A percentile compares a stretch with the other conserved stretches of the same genome.
Evolutionary conservation across 2,329 filamentous ascomycete genomes (phyloP).

Genomic region (Nemania serpens): DNA sequence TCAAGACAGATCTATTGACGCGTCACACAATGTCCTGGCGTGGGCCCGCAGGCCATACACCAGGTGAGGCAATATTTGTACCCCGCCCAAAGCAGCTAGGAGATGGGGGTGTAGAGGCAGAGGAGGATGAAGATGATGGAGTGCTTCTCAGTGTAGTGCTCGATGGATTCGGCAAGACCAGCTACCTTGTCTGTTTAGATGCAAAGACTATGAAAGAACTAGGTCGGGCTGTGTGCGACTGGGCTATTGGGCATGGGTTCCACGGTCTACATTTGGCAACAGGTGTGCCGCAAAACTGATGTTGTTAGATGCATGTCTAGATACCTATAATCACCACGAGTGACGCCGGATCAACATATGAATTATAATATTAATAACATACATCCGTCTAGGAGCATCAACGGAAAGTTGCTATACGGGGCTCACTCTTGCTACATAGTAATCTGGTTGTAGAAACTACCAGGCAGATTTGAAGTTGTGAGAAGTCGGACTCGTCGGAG

Average conservation of each 20-base stretch:
- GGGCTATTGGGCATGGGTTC: slow-evolving; percentile 66
- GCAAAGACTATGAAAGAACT: slow-evolving; percentile 66
- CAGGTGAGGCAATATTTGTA: slow-evolving; percentile 72
- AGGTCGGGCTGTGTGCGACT: slow-evolving; percentile 65
- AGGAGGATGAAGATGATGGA: slow-evolving; percentile 56
- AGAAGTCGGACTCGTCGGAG: too few species aligned
- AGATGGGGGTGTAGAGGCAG: not conserved
- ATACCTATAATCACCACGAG: too few species aligned
- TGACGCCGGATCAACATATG: too few species aligned
- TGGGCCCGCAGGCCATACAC: slow-evolving; percentile 62
- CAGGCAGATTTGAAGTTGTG: too few species aligned
- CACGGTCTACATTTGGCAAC: slow-evolving; percentile 52
- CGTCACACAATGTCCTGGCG: slow-evolving; percentile 61
- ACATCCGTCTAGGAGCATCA: too few species aligned
- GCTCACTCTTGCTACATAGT: too few species aligned
- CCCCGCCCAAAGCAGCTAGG: slow-evolving; percentile 48
- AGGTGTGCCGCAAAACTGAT: too few species aligned
- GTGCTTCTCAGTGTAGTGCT: slow-evolving; percentile 58
- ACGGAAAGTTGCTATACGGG: too few species aligned
- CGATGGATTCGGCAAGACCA: slow-evolving; percentile 61
- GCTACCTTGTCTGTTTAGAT: slow-evolving; percentile 69
- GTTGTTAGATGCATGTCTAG: too few species aligned
- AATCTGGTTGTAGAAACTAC: too few species aligned
- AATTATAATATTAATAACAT: too few species aligned
- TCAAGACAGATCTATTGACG: slow-evolving; percentile 67